These are phyloP conservation scores for Geotrichum cucujoidarum DNA, from an alignment of 1,139 yeast species.

Conservation along the genomic window DNA sequence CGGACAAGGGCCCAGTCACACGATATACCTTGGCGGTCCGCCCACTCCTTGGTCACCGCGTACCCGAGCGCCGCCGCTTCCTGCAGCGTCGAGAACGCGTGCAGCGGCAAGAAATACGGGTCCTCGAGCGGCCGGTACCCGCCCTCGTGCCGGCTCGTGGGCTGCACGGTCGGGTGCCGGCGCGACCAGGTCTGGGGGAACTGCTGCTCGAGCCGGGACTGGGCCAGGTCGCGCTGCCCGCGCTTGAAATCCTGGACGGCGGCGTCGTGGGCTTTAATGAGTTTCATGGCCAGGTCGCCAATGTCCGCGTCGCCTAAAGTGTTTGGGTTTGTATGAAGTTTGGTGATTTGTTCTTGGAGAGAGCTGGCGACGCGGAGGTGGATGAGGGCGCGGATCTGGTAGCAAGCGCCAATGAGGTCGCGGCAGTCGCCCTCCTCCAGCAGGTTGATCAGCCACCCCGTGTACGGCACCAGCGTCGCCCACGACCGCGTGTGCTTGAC, in stretches of 20 bases:
- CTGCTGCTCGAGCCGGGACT: constrained; percentile 26
- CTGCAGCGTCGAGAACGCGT: constrained; percentile 37
- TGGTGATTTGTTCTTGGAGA: constrained; percentile 16
- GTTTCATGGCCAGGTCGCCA: constrained; percentile 18
- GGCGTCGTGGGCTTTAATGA: constrained; percentile 26
- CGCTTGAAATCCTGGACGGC: constrained; percentile 34
- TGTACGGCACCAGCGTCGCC: constrained; percentile 37
- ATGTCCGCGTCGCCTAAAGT: constrained; percentile 14
- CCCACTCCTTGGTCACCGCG: constrained; percentile 37
- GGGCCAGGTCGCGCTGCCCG: constrained; percentile 31
- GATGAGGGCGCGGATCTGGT: constrained; percentile 37
- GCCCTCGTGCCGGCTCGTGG: constrained; percentile 27
- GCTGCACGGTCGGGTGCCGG: constrained; percentile 22
- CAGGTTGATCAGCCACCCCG: constrained; percentile 29
- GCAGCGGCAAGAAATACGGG: constrained; percentile 38
- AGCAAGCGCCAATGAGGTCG: constrained; percentile 34
- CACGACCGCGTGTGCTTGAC: constrained; percentile 35
- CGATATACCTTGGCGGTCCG: constrained; percentile 29
- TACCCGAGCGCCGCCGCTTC: constrained; percentile 42
- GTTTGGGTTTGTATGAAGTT: constrained; percentile 4
- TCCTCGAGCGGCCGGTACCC: constrained; percentile 37
- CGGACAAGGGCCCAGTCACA: constrained; percentile 20
- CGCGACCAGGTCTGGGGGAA: constrained; percentile 35
- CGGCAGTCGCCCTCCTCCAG: constrained; percentile 25
- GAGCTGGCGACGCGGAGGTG: constrained; percentile 32